phyloP scores from a whole-genome alignment of 441 rosid genomes.

The Populus tomentosa region DNA sequence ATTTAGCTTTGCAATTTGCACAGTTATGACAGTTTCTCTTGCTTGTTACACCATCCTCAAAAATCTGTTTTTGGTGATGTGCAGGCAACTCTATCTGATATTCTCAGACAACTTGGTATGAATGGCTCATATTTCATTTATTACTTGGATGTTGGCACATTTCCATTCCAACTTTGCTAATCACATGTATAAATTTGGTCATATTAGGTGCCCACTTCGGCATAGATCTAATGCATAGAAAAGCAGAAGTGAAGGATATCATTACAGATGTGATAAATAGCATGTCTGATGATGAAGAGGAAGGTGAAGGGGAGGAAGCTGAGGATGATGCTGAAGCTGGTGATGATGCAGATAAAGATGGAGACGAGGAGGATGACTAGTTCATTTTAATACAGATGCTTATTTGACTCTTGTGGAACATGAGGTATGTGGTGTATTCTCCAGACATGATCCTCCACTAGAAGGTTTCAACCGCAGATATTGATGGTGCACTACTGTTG shows the following conservation, averaged over 20 bases:
- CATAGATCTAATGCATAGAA: conserved; percentile 69
- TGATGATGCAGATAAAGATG: conserved; percentile 31
- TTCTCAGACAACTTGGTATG: conserved; percentile 76
- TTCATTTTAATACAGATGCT: conserved; percentile 8
- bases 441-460: not conserved
- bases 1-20: conserved; percentile 1
- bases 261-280: conserved; percentile 84
- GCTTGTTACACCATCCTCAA: conserved; percentile 8
- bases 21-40: not conserved
- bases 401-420: conserved; percentile 7
- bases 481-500: conserved; percentile 12
- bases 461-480: conserved; percentile 16
- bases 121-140: conserved; percentile 23
- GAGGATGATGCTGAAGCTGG: conserved; percentile 42
- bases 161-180: not conserved
- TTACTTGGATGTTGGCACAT: not conserved
- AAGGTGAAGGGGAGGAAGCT: conserved; percentile 58
- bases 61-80: conserved; percentile 11
- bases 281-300: conserved; percentile 88
- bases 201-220: conserved; percentile 63
- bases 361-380: conserved; percentile 40
- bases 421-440: conserved; percentile 18
- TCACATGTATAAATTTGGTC: conserved; percentile 12
- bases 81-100: conserved; percentile 94
- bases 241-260: conserved; percentile 87